Evolutionary conservation across 2,329 filamentous ascomycete species (phyloP).

Genomic region (Fusarium lyarnte): DNA sequence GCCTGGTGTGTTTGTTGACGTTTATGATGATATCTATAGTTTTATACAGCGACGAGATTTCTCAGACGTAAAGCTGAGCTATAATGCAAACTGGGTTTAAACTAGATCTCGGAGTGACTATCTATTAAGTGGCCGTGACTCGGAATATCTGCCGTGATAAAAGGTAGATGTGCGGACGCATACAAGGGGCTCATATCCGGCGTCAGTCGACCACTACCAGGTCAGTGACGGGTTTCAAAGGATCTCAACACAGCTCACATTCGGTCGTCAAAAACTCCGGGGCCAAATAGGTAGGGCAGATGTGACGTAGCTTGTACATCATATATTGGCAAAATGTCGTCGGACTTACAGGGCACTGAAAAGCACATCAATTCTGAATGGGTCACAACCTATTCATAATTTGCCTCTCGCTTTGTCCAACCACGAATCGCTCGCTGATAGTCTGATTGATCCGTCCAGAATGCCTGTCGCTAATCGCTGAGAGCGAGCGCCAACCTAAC

Average conservation of each 20-base stretch:
- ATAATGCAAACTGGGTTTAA: constrained; percentile 23
- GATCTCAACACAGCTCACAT: neutral
- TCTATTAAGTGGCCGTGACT: no score
- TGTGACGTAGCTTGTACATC: constrained; percentile 27
- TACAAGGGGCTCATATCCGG: neutral
- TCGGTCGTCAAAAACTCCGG: neutral
- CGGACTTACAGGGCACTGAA: neutral
- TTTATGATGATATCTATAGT: constrained; percentile 27
- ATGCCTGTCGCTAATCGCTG: neutral
- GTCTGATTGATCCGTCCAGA: neutral
- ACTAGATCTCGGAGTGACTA: neutral
- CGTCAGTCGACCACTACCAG: neutral
- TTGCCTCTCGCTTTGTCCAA: neutral
- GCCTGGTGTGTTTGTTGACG: constrained; percentile 1
- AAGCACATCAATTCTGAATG: neutral
- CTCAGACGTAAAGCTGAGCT: constrained; percentile 6
- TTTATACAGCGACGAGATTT: constrained; percentile 3
- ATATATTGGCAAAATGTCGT: constrained; percentile 8
- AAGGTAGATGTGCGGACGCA: neutral
- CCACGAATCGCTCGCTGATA: neutral
- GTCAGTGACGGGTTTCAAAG: neutral
- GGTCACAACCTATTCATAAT: no score
- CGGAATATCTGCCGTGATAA: no score
- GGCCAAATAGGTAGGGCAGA: neutral
- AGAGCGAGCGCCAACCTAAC: neutral